Evolutionary conservation across 1,139 yeast species (phyloP).

Genomic region (Lodderomyces pseudojiufengensis): DNA sequence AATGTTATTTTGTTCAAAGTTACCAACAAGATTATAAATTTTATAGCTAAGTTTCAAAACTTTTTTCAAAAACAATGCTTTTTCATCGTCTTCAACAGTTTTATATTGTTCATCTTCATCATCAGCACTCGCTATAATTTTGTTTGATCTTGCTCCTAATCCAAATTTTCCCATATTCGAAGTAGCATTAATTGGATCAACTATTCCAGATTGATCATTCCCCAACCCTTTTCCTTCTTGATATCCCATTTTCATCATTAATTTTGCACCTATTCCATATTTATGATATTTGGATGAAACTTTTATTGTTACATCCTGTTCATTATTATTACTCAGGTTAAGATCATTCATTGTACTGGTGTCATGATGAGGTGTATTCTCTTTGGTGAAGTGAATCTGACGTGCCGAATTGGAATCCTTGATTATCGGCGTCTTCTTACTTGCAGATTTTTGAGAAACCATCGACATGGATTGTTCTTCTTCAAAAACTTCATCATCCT

Average conservation of each 20-base stretch:
- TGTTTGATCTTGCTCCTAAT: constrained; percentile 48
- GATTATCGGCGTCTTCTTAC: too few relatives aligned
- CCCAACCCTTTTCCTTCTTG: constrained; percentile 83
- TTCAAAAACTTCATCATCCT: too few relatives aligned
- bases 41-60: not conserved
- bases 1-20: constrained; percentile 24
- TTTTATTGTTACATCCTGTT: constrained; percentile 2
- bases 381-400: too few relatives aligned
- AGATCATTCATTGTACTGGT: constrained; percentile 19
- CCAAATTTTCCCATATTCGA: constrained; percentile 64
- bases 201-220: constrained; percentile 62
- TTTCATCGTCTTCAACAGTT: constrained; percentile 14
- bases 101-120: constrained; percentile 14
- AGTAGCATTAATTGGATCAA: constrained; percentile 70
- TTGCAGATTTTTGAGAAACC: too few relatives aligned
- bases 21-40: constrained; percentile 26
- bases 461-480: too few relatives aligned
- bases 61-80: constrained; percentile 6
- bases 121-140: constrained; percentile 26
- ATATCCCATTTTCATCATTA: constrained; percentile 86
- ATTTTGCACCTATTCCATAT: constrained; percentile 84
- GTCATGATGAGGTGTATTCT: too few relatives aligned
- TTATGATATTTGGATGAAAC: constrained; percentile 11
- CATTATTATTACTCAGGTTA: constrained; percentile 21
- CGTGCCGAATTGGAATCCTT: too few relatives aligned